Evolutionary conservation across 1,284 basidiomycete species (phyloP).

Genomic region (Microbotryum saponariae): DNA sequence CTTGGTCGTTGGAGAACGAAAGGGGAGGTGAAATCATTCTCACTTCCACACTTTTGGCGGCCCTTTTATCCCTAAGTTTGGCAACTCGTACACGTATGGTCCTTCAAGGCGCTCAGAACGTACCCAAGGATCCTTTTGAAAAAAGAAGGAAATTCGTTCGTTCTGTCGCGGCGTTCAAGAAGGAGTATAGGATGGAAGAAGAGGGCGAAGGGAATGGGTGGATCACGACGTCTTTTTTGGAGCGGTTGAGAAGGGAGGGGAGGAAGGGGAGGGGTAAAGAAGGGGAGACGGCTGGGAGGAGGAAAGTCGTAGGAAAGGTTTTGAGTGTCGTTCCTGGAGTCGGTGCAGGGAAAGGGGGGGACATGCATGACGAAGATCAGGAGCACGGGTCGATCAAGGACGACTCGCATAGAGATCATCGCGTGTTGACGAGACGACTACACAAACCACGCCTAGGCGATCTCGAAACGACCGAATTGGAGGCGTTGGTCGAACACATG

Average conservation of each 20-base stretch:
- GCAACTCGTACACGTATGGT: conserved; percentile 1
- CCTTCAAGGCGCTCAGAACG: background rate
- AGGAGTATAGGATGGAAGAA: background rate
- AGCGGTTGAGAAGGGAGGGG: too few relatives aligned
- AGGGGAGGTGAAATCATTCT: background rate
- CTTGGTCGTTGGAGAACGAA: background rate
- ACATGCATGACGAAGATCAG: too few relatives aligned
- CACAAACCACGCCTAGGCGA: background rate
- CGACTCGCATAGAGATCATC: background rate
- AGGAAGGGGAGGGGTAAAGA: too few relatives aligned
- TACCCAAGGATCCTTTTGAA: conserved; percentile 2
- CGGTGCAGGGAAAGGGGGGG: too few relatives aligned
- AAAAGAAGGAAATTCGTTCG: background rate
- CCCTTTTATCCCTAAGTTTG: background rate
- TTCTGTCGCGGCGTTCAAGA: background rate
- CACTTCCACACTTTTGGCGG: background rate
- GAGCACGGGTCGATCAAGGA: background rate
- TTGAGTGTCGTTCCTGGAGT: background rate
- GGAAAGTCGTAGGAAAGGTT: background rate
- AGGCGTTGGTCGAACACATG: background rate
- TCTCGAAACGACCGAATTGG: conserved; percentile 2
- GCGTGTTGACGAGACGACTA: background rate
- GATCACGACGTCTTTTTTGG: background rate
- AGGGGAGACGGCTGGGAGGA: too few relatives aligned
- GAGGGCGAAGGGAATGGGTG: too few relatives aligned